Evolutionary conservation across 2,329 filamentous ascomycete genomes (phyloP), one percentile per base, ranked within the genome.

Genomic region (Talaromyces marneffei): DNA sequence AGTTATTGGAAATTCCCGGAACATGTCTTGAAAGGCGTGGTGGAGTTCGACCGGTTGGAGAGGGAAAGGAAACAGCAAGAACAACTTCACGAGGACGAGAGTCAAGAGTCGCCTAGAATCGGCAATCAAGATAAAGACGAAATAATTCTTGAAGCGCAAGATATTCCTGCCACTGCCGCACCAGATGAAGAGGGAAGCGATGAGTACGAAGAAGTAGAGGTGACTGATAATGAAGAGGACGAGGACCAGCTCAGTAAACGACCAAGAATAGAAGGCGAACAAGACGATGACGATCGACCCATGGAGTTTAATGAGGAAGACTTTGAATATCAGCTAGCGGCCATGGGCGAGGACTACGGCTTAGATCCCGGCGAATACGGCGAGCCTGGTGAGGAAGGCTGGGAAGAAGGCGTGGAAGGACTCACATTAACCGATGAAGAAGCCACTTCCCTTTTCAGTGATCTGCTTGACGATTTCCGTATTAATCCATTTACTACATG

Each of bases 1-100:
- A 97, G 92, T 74, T 92, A 92, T 74, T 99, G 95, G 94, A 91
- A 91, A 69, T 94, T 97, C 68, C 94, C 94, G 0, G 85, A 91
- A 60, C 88, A 94, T 72, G 82, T 99, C 37, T 87, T 92, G 82
- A 87, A 88, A 63, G 91, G 86, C 0, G 84, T 87, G 1, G 72
- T 84, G 3, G 84, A 86, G 14, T 90, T 94, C 59, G 86, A 88
- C 69, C 77, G 77, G 25, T 78, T 91, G 60, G 91, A 96, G 74
- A 85, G 88, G 72, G 86, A 87, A 66, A 84, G 85, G 62, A 87
- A 76, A 78, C 85, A 77, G 75, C 83, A 69, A 84, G 86, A 77
- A 64, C 68, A 77, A 67, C 70, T 27, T 55, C 20, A 2, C 4
- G 70, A 73, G 50, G 63, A 66, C 31, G 57, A 62, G 16, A 68